A percentile compares a stretch with the other conserved stretches of the same genome.
phyloP scores from a whole-genome alignment of 768 basidiomycete species.

The Saitozyma podzolica region DNA sequence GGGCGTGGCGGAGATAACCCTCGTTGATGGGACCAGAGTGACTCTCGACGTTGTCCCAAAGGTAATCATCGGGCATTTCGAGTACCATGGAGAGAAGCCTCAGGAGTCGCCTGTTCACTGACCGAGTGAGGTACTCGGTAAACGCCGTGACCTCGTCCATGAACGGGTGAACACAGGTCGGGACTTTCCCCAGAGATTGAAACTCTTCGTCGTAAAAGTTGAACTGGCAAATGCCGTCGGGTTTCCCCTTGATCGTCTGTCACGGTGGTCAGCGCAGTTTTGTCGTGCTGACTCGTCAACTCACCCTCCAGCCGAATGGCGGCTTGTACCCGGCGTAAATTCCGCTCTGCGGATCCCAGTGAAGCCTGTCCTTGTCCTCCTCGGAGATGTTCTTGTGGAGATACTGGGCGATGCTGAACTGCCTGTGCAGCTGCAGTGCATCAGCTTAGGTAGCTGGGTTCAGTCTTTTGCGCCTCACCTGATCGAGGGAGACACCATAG shows the following conservation, averaged over 20 bases:
- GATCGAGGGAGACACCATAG: slow-evolving; percentile 29
- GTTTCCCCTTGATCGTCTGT: slow-evolving; percentile 15
- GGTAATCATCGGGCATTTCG: slow-evolving; percentile 40
- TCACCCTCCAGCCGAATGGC: slow-evolving; percentile 11
- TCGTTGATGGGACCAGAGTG: slow-evolving; percentile 21
- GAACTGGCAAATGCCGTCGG: slow-evolving; percentile 28
- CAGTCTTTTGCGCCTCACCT: slow-evolving; percentile 15
- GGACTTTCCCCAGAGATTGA: slow-evolving; percentile 11
- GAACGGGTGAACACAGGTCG: slow-evolving; percentile 22
- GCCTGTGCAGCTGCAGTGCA: slow-evolving; percentile 24
- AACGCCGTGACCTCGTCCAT: slow-evolving; percentile 33
- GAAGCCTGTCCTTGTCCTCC: slow-evolving; percentile 26
- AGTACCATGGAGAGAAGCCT: slow-evolving; percentile 34
- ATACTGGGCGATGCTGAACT: slow-evolving; percentile 33
- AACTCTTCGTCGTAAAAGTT: slow-evolving; percentile 33
- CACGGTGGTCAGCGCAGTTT: not conserved
- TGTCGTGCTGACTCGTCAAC: not conserved
- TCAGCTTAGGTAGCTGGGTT: slow-evolving; percentile 4
- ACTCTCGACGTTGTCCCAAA: slow-evolving; percentile 36
- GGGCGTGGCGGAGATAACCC: slow-evolving; percentile 33
- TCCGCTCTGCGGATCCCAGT: slow-evolving; percentile 30
- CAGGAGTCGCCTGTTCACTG: slow-evolving; percentile 34
- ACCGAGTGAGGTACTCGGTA: slow-evolving; percentile 23
- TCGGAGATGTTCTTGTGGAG: slow-evolving; percentile 24
- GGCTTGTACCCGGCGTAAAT: slow-evolving; percentile 32